Base-by-base conservation (phyloP, 768 basidiomycete genomes). In the Tulasnella sp. region DNA sequence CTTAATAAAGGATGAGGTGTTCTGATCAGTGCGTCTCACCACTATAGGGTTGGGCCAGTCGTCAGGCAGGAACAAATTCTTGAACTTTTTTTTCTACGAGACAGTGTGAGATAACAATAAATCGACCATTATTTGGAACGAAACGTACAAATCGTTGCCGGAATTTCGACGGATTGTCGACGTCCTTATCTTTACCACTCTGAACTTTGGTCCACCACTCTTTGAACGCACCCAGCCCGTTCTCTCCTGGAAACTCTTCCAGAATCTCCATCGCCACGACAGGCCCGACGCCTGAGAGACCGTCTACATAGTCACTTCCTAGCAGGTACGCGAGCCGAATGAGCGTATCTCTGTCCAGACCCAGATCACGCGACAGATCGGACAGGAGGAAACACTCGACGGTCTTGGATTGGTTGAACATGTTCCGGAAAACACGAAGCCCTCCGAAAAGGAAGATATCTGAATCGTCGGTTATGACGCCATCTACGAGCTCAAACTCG, bases 371-470 rank as follows among this genome's bases (percentile, higher is more conserved):
- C 42, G 85, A 85, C 65, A 98, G 85, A 78, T 99, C 97, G 5
- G 87, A 80, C 1, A 88, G 81, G 40, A 97, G 82, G 83, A 97
- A 99, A 78, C 94, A 95, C 80, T 99, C 97, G 70, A 98, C 97
- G 3, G 95, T 98, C 83, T 98, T 98, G 64, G 92, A 91, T 80
- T 98, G 96, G 79, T 98, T 98, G 83, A 99, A 99, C 91, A 99
- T 96, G 79, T 99, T 98, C 81, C 96, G 97, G 85, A 91, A 97
- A 22, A 98, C 93, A n/a, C 94, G 89, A 75, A 86, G 81, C 29
- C 94, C 96, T 37, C 97, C 97, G 76, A 99, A 99, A 65, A 99
- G 88, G 81, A 99, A 99, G 65, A 98, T 95, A 78, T 99, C 97
- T 5, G 94, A 97, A 80, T 99, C 97, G 79, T 99, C 97, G 0